Evolutionary conservation across 2,329 filamentous ascomycete species (phyloP).

Genomic region (Ophiognomonia clavigignenti-juglandacearum): DNA sequence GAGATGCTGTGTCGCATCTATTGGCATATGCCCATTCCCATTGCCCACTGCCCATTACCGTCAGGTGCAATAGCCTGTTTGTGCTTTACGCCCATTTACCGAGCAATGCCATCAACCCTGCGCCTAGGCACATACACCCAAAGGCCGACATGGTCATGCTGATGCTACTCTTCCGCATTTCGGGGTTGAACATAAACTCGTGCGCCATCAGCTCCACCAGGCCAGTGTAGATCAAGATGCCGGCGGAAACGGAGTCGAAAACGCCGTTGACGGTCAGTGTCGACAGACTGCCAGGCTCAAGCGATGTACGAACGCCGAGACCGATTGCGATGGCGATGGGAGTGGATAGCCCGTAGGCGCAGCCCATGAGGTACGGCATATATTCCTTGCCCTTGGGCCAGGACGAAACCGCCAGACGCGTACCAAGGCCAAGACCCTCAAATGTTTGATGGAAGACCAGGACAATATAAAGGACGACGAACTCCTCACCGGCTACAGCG

Average conservation of each 20-base stretch:
- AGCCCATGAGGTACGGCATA: constrained; percentile 45
- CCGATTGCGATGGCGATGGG: constrained; percentile 47
- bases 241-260: constrained; percentile 40
- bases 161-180: constrained; percentile 31
- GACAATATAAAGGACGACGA: constrained; percentile 53
- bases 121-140: constrained; percentile 33
- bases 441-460: constrained; percentile 61
- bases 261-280: constrained; percentile 40
- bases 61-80: not conserved
- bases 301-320: constrained; percentile 28
- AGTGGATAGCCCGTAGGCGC: constrained; percentile 45
- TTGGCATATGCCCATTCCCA: not conserved
- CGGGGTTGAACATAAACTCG: constrained; percentile 44
- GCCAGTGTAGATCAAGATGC: constrained; percentile 45
- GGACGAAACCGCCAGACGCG: constrained; percentile 52
- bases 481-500: constrained; percentile 53
- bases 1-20: not conserved
- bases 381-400: constrained; percentile 36
- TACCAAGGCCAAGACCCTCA: constrained; percentile 58
- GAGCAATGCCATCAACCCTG: constrained; percentile 41
- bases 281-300: constrained; percentile 33
- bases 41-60: not conserved
- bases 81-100: constrained; percentile 42
- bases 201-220: constrained; percentile 44
- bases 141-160: constrained; percentile 32